Conservation (phyloP, 345 rosid species). For the Populus ilicifolia region DNA sequence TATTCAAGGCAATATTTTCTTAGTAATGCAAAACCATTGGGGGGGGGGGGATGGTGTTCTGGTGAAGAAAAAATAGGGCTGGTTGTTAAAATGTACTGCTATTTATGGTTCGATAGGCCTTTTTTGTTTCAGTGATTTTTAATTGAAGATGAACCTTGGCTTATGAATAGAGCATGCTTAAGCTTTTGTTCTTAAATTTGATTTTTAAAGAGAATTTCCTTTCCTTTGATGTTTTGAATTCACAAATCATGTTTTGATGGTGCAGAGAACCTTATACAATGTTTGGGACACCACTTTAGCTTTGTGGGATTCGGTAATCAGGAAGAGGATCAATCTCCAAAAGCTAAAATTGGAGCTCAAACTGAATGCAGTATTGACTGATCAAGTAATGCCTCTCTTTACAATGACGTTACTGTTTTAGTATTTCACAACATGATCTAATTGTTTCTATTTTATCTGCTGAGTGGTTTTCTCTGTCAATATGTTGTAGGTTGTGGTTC, state of each 20-base stretch:
- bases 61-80: neutral
- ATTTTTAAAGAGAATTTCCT: neutral
- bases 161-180: neutral
- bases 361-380: slow-evolving; percentile 60
- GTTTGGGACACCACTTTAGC: slow-evolving; percentile 65
- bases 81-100: neutral
- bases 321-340: slow-evolving; percentile 64
- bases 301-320: slow-evolving; percentile 63
- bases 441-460: neutral
- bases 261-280: slow-evolving; percentile 65
- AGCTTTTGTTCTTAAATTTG: slow-evolving; percentile 1
- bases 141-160: neutral
- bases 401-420: slow-evolving; percentile 3
- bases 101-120: neutral
- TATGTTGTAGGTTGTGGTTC: neutral
- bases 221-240: slow-evolving; percentile 2
- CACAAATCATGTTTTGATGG: slow-evolving; percentile 20
- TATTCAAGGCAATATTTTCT: neutral
- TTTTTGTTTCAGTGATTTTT: neutral
- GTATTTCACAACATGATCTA: neutral
- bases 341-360: slow-evolving; percentile 69
- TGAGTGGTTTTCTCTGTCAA: neutral
- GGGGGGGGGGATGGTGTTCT: neutral
- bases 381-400: slow-evolving; percentile 54
- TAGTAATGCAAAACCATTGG: no score